Conservation (phyloP, 2,329 filamentous ascomycete genomes). For the Aureobasidium sp. region DNA sequence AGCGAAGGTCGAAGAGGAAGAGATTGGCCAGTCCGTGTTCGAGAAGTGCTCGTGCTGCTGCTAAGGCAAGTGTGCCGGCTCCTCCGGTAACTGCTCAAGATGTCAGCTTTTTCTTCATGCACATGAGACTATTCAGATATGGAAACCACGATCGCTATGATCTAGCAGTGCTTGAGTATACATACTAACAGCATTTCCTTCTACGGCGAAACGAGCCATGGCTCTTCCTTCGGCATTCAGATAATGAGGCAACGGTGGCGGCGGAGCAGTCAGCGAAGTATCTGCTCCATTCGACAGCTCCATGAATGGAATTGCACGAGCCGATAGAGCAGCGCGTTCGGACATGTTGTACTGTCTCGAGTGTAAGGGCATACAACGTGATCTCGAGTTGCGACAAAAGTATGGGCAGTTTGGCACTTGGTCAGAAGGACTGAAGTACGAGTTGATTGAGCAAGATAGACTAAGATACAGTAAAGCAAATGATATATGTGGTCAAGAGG, state of each 20-base stretch:
- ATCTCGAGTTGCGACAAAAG: not conserved
- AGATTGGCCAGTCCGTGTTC: constrained; percentile 59
- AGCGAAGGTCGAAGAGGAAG: constrained; percentile 54
- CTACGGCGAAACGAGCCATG: constrained; percentile 44
- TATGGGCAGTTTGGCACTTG: not conserved
- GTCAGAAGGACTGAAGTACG: not conserved
- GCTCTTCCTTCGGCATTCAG: constrained; percentile 37
- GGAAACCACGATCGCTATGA: too few species aligned
- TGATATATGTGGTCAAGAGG: not conserved
- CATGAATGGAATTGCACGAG: constrained; percentile 44
- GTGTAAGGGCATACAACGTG: constrained; percentile 1
- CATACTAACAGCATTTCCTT: constrained; percentile 48
- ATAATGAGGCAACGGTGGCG: constrained; percentile 37
- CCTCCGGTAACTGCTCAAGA: constrained; percentile 54
- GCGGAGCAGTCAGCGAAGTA: constrained; percentile 39
- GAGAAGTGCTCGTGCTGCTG: constrained; percentile 55
- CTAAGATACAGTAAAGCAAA: not conserved
- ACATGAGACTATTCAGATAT: too few species aligned
- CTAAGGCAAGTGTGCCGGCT: constrained; percentile 56
- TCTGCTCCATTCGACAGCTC: constrained; percentile 38
- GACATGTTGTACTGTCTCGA: constrained; percentile 21
- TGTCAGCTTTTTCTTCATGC: not conserved
- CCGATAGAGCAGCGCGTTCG: constrained; percentile 38
- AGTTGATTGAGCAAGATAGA: not conserved
- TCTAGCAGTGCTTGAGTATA: constrained; percentile 8